phyloP scores from a whole-genome alignment of 192 early-diverging fungal species.

The Backusella macrospora region DNA sequence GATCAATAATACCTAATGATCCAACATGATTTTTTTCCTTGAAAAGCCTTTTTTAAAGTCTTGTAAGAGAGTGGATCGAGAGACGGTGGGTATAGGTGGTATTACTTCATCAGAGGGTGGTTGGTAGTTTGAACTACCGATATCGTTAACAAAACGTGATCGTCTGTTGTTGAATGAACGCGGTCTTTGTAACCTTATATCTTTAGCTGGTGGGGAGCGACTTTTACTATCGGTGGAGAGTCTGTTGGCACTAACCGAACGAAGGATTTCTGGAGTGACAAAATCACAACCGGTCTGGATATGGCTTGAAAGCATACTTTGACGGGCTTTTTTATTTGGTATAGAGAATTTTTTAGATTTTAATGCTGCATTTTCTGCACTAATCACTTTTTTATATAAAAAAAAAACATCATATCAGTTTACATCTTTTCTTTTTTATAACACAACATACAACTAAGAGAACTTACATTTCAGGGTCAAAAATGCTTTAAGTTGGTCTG shows the following conservation, averaged over 20 bases:
- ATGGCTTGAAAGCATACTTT: constrained; percentile 34
- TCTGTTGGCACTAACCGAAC: constrained; percentile 1
- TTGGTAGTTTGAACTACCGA: background rate
- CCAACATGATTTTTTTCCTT: background rate
- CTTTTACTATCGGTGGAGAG: background rate
- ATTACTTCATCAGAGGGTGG: background rate
- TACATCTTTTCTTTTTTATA: background rate
- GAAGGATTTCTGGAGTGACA: background rate
- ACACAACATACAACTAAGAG: background rate
- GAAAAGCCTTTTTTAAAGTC: constrained; percentile 8
- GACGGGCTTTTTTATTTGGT: constrained; percentile 49
- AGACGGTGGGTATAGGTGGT: constrained; percentile 14
- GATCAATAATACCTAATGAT: too few species aligned
- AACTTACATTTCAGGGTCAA: constrained; percentile 39
- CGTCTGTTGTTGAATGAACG: background rate
- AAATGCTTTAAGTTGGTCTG: constrained; percentile 42
- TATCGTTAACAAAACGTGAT: background rate
- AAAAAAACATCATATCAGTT: background rate
- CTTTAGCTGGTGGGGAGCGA: background rate
- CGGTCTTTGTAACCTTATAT: background rate
- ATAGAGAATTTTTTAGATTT: constrained; percentile 48
- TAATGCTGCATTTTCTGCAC: constrained; percentile 55
- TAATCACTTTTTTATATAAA: constrained; percentile 44
- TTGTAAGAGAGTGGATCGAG: constrained; percentile 15
- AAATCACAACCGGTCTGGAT: background rate